Conservation (phyloP, 345 rosid genomes). For the Cardamine resedifolia region DNA sequence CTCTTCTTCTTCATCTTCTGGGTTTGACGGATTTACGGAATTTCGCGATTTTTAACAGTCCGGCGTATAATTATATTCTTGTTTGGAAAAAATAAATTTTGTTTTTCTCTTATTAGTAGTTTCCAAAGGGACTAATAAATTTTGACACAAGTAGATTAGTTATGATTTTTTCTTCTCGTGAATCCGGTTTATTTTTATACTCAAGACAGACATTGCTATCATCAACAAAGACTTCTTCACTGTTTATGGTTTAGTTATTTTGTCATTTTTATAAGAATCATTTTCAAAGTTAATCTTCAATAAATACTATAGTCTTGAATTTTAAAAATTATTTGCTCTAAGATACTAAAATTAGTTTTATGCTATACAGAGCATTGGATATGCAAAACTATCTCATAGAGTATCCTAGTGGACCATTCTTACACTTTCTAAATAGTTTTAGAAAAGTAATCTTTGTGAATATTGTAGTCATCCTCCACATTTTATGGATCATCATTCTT, state of each 20-base stretch:
- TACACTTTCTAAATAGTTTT: not conserved
- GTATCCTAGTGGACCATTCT: not conserved
- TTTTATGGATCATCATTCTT: not conserved
- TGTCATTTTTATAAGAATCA: no score
- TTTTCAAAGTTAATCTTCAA: not conserved
- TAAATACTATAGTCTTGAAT: no score
- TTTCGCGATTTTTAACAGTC: slow-evolving; percentile 40
- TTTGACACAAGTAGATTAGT: not conserved
- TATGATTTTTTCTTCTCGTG: no score
- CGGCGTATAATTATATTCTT: not conserved
- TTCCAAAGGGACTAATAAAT: slow-evolving; percentile 1
- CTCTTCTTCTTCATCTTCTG: slow-evolving; percentile 45
- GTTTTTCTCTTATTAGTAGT: not conserved
- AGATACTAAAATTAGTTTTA: not conserved
- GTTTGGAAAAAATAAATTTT: not conserved
- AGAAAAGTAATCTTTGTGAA: no score
- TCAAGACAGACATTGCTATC: no score
- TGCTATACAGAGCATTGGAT: no score
- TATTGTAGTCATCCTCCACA: no score
- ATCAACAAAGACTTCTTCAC: not conserved
- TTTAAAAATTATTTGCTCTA: no score
- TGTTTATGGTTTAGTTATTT: no score
- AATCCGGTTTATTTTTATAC: no score
- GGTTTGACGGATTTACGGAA: slow-evolving; percentile 41
- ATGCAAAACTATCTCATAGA: no score